Evolutionary conservation across 176 grass and related monocot species (phyloP), one percentile per base, ranked within the genome.

Genomic region (Raddia guianensis): DNA sequence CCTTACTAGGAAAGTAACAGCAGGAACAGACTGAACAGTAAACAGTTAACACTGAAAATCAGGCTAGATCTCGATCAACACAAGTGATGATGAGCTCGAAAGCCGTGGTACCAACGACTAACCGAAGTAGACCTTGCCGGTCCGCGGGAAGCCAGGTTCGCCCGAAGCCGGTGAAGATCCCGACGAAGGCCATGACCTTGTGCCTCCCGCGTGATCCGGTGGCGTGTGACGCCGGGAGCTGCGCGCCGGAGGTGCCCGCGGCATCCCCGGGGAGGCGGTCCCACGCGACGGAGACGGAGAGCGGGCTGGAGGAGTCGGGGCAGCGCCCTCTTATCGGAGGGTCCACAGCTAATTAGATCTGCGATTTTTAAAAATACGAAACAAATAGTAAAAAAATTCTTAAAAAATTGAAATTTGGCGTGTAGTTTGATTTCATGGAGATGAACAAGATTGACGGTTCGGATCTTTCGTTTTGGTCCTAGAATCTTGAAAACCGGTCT

Each of bases 151-250:
- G 88, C 96, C 93, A 99, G 15, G 96, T 99, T 75, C 83, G 60
- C 57, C 67, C 68, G 75, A 99, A 99, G 18, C 93, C 93, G 63
- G 96, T 95, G 83, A 95, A 94, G 89, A 99, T 99, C 76, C 96
- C 96, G 47, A 99, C 96, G 85, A 99, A 99, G 19, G 84, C 93
- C 93, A 99, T 99, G 14, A 90, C 97, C 86, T 93, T 99, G 60
- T 93, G 93, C 57, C 97, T 76, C 7, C 87, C 89, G 57, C 75
- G 74, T 35, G 68, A 83, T 79, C 92, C 90, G 8, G 76, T 69
- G 37, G 80, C 84, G 9, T 59, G 76, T 0, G 27, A 66, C 72
- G 77, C 77, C 16, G 89, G 89, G 51, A 88, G 82, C 8, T 70
- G 13, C 9, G 72, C 64, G 7, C 40, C 52, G 0, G 72, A 81